These are phyloP conservation scores for Suhomyces bolitotheri DNA, from an alignment of 1,139 yeast species.

Conservation along the genomic window DNA sequence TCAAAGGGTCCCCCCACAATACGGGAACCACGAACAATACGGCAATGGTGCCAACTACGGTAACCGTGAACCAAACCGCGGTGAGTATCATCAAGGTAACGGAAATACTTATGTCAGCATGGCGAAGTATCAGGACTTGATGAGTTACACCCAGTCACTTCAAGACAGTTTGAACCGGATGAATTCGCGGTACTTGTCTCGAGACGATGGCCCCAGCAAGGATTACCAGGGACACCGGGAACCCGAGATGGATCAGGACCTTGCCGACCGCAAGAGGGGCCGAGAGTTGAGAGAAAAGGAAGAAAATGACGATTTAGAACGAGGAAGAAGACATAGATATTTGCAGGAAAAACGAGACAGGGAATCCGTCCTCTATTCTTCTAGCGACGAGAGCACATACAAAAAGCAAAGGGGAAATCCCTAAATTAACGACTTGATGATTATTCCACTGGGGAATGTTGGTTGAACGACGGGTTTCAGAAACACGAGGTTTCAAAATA, in stretches of 20 bases:
- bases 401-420: conserved; percentile 2
- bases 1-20: too few species aligned
- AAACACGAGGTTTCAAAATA: too few species aligned
- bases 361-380: too few species aligned
- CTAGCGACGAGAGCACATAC: too few species aligned
- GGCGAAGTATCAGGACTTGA: conserved; percentile 36
- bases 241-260: conserved; percentile 6
- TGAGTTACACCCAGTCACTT: conserved; percentile 34
- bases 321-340: conserved; percentile 12
- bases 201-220: conserved; percentile 14
- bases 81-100: not conserved
- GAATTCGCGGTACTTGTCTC: conserved; percentile 26
- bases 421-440: not conserved
- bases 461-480: too few species aligned
- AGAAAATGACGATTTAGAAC: conserved; percentile 13
- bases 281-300: conserved; percentile 14
- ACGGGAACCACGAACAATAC: not conserved
- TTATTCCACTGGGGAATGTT: too few species aligned
- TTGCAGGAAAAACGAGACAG: conserved; percentile 4
- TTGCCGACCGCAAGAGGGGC: conserved; percentile 14
- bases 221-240: not conserved
- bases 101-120: conserved; percentile 30
- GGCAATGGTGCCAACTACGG: not conserved
- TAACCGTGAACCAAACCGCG: not conserved
- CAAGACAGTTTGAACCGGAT: conserved; percentile 31